Evolutionary conservation across 495 filamentous ascomycete genomes (phyloP), one percentile per base, ranked within the genome.

Genomic region (Lophium mytilinum): DNA sequence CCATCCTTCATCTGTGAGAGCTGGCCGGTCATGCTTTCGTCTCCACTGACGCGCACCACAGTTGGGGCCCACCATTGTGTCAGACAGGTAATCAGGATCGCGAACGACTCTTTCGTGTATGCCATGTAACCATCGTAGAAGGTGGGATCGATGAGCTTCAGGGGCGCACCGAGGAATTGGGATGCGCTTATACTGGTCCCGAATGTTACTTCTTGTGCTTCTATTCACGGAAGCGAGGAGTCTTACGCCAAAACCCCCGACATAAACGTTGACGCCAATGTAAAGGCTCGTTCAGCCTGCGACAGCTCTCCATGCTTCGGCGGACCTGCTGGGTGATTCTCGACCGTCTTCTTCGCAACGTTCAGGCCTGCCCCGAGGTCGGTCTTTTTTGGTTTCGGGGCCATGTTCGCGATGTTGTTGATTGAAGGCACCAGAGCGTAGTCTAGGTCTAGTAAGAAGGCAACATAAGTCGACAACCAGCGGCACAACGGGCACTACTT

Each of bases 41-140:
- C 72, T 21, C 69, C 72, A 53, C 69, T 72, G 9, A 74, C 69
- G 10, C 68, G 62, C 9, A 74, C 66, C 9, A 71, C 50, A 0
- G 72, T 74, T 30, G 72, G 72, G 4, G 66, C 55, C 68, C 69
- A 74, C 68, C 69, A 73, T 55, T 73, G 69, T 11, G 71, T 73
- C 45, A 74, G 66, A 33, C 71, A 72, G 1, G 69, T 74, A 50
- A 70, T 66, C 36, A 74, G 63, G 15, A 74, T 60, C n/a, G 66
- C 71, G 60, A 74, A 74, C 9, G 66, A 71, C 54, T 74, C 67
- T 60, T 74, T 74, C 17, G 72, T 74, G 56, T 67, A 68, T 11
- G 69, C 71, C 72, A 74, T 73, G 62, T 73, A 74, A 24, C 58
- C 58, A 33, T 73, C 59, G 63, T 74, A 74, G 56, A 68, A 71